Conservation (phyloP, 2,329 filamentous ascomycete genomes). For the Verticillium longisporum region DNA sequence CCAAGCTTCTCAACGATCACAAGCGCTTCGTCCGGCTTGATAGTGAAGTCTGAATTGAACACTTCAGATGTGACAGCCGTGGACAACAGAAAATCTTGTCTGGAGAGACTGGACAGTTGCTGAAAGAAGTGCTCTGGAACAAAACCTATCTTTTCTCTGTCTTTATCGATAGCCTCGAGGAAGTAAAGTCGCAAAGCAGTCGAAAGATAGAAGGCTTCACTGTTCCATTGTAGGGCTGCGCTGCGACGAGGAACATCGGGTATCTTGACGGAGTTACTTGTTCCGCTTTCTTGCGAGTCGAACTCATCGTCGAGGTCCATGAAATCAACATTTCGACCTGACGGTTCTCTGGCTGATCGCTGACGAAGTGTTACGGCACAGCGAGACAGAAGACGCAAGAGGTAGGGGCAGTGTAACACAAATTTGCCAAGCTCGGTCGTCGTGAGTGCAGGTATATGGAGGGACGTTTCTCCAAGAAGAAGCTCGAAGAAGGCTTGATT, state of each 20-base stretch:
- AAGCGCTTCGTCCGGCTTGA: constrained; percentile 37
- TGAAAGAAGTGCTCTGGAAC: constrained; percentile 45
- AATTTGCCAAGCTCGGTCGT: constrained; percentile 29
- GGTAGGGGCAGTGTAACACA: constrained; percentile 26
- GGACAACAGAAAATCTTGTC: constrained; percentile 48
- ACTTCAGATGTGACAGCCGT: constrained; percentile 43
- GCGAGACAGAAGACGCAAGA: constrained; percentile 36
- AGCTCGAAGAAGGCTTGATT: constrained; percentile 37
- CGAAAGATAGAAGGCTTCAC: constrained; percentile 39
- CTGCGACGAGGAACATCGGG: constrained; percentile 40
- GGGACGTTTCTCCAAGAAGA: constrained; percentile 35
- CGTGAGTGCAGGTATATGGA: constrained; percentile 38
- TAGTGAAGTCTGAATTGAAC: constrained; percentile 45
- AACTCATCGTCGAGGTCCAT: constrained; percentile 66
- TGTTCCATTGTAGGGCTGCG: constrained; percentile 31
- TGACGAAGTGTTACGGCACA: constrained; percentile 27
- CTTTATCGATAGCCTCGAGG: constrained; percentile 33
- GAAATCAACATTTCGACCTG: constrained; percentile 35
- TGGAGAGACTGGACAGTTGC: constrained; percentile 37
- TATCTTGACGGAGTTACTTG: constrained; percentile 25
- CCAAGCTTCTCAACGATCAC: constrained; percentile 45
- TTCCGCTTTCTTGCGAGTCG: constrained; percentile 50
- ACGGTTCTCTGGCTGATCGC: constrained; percentile 22
- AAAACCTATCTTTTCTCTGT: constrained; percentile 37
- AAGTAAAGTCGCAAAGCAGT: constrained; percentile 38